Conservation (phyloP, 495 filamentous ascomycete species). For the Hyaloscypha bicolor region DNA sequence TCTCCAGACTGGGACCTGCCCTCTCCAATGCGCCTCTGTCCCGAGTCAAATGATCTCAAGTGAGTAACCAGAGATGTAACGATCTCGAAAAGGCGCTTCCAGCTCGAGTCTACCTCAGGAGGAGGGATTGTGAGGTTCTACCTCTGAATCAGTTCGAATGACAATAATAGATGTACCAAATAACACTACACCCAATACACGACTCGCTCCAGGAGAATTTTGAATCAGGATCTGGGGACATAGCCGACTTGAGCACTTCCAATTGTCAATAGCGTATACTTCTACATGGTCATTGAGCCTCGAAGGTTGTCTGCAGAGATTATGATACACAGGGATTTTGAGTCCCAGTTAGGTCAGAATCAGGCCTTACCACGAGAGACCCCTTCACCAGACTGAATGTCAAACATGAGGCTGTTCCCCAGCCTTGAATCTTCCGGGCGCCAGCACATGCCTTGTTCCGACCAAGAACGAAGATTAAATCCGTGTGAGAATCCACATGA, state of each 20-base stretch:
- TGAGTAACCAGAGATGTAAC: too few relatives aligned
- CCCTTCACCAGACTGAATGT: neutral
- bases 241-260: neutral
- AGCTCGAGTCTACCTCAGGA: too few relatives aligned
- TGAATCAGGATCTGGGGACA: too few relatives aligned
- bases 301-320: neutral
- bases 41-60: too few relatives aligned
- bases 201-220: too few relatives aligned
- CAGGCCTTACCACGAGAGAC: neutral
- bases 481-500: slow-evolving; percentile 88
- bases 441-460: slow-evolving; percentile 19
- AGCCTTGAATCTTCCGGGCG: neutral
- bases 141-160: too few relatives aligned
- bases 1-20: too few relatives aligned
- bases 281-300: neutral
- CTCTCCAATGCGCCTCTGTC: too few relatives aligned
- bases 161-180: too few relatives aligned
- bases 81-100: too few relatives aligned
- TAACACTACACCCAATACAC: too few relatives aligned
- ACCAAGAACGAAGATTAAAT: slow-evolving; percentile 4
- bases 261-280: neutral
- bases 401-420: neutral
- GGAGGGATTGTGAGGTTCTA: too few relatives aligned
- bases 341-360: neutral
- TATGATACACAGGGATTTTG: neutral